phyloP scores from a whole-genome alignment of 805 yeast species.

The Metschnikowia matae region DNA sequence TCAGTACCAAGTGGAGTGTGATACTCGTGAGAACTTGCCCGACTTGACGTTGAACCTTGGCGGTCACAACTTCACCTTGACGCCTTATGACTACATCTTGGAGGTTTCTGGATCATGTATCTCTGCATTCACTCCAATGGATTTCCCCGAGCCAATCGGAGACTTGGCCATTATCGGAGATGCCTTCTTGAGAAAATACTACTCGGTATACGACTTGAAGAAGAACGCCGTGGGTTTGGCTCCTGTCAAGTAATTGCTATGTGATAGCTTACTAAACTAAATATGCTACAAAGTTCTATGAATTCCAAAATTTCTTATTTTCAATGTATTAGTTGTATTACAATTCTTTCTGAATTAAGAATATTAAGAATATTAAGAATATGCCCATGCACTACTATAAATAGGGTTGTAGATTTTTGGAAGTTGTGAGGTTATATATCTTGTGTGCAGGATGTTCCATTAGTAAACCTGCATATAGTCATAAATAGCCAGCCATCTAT shows the following conservation, averaged over 20 bases:
- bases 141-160: slow-evolving; percentile 95
- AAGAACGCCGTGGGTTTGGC: slow-evolving; percentile 95
- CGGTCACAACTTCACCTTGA: slow-evolving; percentile 87
- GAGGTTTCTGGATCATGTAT: slow-evolving; percentile 95
- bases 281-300: too few relatives aligned
- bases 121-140: slow-evolving; percentile 96
- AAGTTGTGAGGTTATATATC: too few relatives aligned
- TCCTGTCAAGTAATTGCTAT: slow-evolving; percentile 40
- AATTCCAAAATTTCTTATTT: too few relatives aligned
- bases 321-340: too few relatives aligned
- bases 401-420: too few relatives aligned
- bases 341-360: too few relatives aligned
- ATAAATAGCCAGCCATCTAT: slow-evolving; percentile 16
- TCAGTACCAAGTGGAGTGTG: slow-evolving; percentile 93
- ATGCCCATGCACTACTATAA: too few relatives aligned
- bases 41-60: slow-evolving; percentile 86
- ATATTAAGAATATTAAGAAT: too few relatives aligned
- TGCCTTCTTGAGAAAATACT: slow-evolving; percentile 92
- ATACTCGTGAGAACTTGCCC: slow-evolving; percentile 74
- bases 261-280: too few relatives aligned
- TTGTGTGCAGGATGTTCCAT: not conserved
- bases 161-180: slow-evolving; percentile 96
- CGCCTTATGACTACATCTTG: slow-evolving; percentile 87
- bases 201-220: slow-evolving; percentile 89
- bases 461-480: not conserved